phyloP scores from a whole-genome alignment of 495 filamentous ascomycete species.

The Pyronema omphalodes region DNA sequence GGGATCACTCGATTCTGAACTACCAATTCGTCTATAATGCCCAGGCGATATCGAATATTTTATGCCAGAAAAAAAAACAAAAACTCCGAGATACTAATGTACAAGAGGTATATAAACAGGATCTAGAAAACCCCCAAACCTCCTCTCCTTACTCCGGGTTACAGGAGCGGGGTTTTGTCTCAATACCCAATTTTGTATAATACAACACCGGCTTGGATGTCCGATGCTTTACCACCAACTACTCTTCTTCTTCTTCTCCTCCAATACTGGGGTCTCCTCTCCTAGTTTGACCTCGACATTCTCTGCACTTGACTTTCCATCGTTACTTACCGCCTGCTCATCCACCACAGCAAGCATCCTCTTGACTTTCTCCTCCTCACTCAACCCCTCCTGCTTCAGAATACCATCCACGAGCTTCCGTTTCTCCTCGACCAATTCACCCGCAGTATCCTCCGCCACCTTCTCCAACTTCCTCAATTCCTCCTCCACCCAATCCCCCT shows the following conservation, averaged over 20 bases:
- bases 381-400: neutral
- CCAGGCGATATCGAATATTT: too few species aligned
- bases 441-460: constrained; percentile 5
- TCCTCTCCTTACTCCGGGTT: too few species aligned
- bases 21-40: too few species aligned
- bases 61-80: too few species aligned
- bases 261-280: neutral
- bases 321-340: neutral
- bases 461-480: constrained; percentile 10
- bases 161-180: too few species aligned
- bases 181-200: too few species aligned
- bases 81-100: too few species aligned
- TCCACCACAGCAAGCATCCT: neutral
- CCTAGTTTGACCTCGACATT: neutral
- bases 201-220: too few species aligned
- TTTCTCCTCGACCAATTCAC: neutral
- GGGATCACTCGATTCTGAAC: too few species aligned
- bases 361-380: constrained; percentile 1
- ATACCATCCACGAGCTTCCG: neutral
- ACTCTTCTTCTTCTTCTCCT: constrained; percentile 6
- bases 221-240: constrained; percentile 2
- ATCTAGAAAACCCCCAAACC: too few species aligned
- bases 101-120: too few species aligned
- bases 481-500: constrained; percentile 12
- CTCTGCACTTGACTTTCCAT: neutral